Percentiles rank a stretch among this genome's conserved stretches.
Conservation (phyloP, 768 basidiomycete genomes). For the Tylopilus sp. region DNA sequence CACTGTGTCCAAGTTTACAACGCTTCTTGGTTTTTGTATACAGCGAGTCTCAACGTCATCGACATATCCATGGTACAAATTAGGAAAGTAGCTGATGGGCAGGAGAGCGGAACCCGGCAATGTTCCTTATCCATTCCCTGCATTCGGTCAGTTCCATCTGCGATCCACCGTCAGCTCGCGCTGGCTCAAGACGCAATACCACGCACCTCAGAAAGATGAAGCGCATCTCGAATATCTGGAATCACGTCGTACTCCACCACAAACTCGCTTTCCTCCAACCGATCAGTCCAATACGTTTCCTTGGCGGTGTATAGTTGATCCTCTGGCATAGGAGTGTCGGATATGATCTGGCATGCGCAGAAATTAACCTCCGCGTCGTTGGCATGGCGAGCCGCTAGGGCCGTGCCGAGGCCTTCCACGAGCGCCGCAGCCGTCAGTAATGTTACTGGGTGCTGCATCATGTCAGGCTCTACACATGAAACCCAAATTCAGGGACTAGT, state of each 20-base stretch:
- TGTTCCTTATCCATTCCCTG: slow-evolving; percentile 17
- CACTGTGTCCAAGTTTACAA: background rate
- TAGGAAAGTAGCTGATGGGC: no score
- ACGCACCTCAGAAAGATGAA: slow-evolving; percentile 22
- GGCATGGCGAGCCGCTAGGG: slow-evolving; percentile 38
- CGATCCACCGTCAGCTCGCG: slow-evolving; percentile 4
- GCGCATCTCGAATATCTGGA: slow-evolving; percentile 25
- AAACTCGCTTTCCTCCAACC: slow-evolving; percentile 6
- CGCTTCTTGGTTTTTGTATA: background rate
- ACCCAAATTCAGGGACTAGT: background rate
- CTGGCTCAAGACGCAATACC: no score
- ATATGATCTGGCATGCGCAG: slow-evolving; percentile 5
- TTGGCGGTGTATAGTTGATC: background rate
- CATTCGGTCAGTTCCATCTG: slow-evolving; percentile 27
- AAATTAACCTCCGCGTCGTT: slow-evolving; percentile 19
- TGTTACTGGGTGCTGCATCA: slow-evolving; percentile 50
- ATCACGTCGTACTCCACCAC: slow-evolving; percentile 14
- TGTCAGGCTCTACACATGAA: slow-evolving; percentile 43
- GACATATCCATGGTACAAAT: slow-evolving; percentile 6
- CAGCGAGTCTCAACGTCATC: slow-evolving; percentile 2
- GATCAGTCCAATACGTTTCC: slow-evolving; percentile 8
- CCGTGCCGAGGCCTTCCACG: slow-evolving; percentile 40
- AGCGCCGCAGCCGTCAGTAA: slow-evolving; percentile 53
- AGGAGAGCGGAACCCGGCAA: no score
- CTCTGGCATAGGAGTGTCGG: background rate